Base-by-base conservation (phyloP, 345 rosid genomes). In the Eucalyptus cloeziana region DNA sequence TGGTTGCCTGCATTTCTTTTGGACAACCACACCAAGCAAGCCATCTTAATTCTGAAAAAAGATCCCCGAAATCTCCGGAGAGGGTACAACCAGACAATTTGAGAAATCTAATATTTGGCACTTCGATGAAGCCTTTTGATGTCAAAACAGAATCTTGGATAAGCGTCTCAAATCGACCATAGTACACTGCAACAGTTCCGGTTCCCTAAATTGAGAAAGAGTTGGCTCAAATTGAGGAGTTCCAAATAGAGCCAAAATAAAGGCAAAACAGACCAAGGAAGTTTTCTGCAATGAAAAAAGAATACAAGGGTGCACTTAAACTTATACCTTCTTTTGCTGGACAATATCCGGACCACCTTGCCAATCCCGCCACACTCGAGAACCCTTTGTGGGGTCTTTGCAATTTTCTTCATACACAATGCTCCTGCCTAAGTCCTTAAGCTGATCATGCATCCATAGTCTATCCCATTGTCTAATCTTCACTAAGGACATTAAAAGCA, bases 71-170 rank as follows among this genome's bases (percentile, higher is more conserved):
- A 3, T 64, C 76, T 64, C 76, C 40, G 1, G 2, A n/a, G 19
- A n/a, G 21, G 10, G 5, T 15, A 2, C 0, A 0, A n/a, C 0
- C 10, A 7, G 0, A 1, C 5, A n/a, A 2, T 7, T 4, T 0
- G 5, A 64, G 37, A 64, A 5, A 64, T n/a, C 76, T 64, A 7
- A n/a, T 62, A 62, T 30, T n/a, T 64, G 71, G 37, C 71, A 4
- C 17, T 30, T 30, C 15, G 5, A 7, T 64, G 3, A n/a, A 30
- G 16, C 4, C 37, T 30, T 64, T 8, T 14, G 17, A 6, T 64
- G 33, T 13, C 37, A 30, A 30, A 30, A 64, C 19, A n/a, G 1
- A 13, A 1, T 6, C 33, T 30, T 62, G 37, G 8, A 3, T 1
- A 62, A 1, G 33, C 16, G 3, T 3, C 14, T 1, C 0, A 2